Base-by-base conservation (phyloP, 2,329 filamentous ascomycete genomes). In the Penicillium sp. region DNA sequence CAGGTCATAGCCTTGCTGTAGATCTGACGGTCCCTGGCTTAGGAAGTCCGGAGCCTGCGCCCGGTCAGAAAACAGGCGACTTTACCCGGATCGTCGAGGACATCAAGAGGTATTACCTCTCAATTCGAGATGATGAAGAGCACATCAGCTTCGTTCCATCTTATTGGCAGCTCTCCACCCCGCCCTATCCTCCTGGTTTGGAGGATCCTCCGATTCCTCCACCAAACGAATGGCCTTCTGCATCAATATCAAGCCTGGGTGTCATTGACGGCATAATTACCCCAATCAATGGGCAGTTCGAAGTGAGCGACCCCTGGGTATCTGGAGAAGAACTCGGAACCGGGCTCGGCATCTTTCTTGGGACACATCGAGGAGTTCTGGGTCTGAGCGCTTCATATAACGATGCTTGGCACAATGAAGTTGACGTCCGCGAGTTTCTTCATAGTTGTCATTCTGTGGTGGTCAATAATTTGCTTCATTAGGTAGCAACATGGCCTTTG, bases 261-360 rank as follows among this genome's bases (percentile, higher is more conserved):
- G 50, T 61, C 8, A 55, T 77, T 2, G 76, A 79, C 21, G 52
- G 58, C 8, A 65, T 77, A 0, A 65, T 79, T 1, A 29, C 50
- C 0, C 65, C 65, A 0, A 57, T 54, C 2, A 58, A 60, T 2
- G 72, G 70, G 0, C 22, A 38, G 0, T 63, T 79, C 1, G 61
- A 68, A 10, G 55, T 73, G 0, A 45, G 67, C 2, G 59, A 74
- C 11, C 75, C 76, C 0, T 79, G 78, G 77, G 76, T 79, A 0
- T 78, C 76, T 0, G 77, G 77, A 0, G 77, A 80, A 51, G 77
- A 79, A 52, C 62, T 79, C 2, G 68, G 75, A 0, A 79, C 73
- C 64, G 64, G 61, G n/a, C 39, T 67, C 7, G 66, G 64, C 0
- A n/a, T 79, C n/a, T 79, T 76, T 36, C 55, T 79, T 16, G 75